Conservation (phyloP, 805 yeast species). For the Saccharomycopsis microspora region DNA sequence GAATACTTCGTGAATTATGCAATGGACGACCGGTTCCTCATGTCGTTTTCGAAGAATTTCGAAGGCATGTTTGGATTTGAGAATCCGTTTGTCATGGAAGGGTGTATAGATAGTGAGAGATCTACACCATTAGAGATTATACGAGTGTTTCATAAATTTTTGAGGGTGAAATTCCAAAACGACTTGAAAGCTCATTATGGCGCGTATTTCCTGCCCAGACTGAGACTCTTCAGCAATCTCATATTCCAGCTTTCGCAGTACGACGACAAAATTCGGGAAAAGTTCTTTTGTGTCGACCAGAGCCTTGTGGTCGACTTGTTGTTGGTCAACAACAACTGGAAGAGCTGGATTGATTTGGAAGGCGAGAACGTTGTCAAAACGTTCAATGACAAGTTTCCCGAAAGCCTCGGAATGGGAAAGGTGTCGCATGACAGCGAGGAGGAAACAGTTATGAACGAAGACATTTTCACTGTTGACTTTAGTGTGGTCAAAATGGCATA, state of each 20-base stretch:
- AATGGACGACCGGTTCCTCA: conserved; percentile 5
- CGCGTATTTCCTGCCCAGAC: conserved; percentile 1
- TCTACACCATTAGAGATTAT: conserved; percentile 5
- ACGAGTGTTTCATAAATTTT: conserved; percentile 13
- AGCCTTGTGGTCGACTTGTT: conserved; percentile 4
- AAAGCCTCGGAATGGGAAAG: neutral
- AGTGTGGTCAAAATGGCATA: conserved; percentile 7
- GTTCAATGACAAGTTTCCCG: conserved; percentile 11
- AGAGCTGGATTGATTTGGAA: conserved; percentile 9
- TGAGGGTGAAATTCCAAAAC: conserved; percentile 12
- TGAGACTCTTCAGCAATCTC: conserved; percentile 14
- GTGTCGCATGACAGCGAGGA: neutral
- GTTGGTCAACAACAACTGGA: conserved; percentile 7
- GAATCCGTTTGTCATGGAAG: neutral
- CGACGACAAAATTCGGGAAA: conserved; percentile 8
- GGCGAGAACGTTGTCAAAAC: neutral
- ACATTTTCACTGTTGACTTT: conserved; percentile 11
- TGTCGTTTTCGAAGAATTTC: neutral
- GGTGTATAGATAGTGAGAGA: neutral
- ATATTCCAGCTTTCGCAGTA: conserved; percentile 14
- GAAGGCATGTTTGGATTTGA: neutral
- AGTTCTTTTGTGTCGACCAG: conserved; percentile 2
- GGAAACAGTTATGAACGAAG: conserved; percentile 1
- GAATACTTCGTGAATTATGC: conserved; percentile 12
- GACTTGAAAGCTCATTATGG: conserved; percentile 8